phyloP scores from a whole-genome alignment of 2,329 filamentous ascomycete species.

The Fusarium setosum region DNA sequence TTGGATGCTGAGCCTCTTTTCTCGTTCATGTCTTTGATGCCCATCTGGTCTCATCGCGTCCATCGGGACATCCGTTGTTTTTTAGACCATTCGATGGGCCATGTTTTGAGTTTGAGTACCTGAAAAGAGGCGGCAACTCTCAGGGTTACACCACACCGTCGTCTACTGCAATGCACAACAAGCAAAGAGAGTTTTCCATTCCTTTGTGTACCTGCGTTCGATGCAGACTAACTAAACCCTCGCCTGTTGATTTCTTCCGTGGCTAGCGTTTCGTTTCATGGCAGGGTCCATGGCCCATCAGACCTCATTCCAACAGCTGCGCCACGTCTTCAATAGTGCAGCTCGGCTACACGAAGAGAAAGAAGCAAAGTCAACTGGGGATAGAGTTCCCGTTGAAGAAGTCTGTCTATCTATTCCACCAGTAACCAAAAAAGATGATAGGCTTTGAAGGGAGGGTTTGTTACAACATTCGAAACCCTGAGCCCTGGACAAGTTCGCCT shows the following conservation, averaged over 20 bases:
- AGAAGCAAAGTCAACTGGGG: constrained; percentile 1
- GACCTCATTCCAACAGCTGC: constrained; percentile 30
- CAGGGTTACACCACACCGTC: constrained; percentile 3
- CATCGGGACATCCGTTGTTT: not conserved
- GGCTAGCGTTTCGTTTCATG: constrained; percentile 39
- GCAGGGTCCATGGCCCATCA: constrained; percentile 19
- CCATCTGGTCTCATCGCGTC: too few species aligned
- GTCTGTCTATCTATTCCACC: constrained; percentile 1
- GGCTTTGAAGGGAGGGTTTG: not conserved
- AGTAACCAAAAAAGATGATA: not conserved
- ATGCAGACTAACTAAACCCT: constrained; percentile 16
- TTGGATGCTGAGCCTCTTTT: constrained; percentile 12
- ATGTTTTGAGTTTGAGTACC: constrained; percentile 1
- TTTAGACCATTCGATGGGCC: not conserved
- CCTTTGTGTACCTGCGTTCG: constrained; percentile 20
- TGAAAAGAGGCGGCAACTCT: not conserved
- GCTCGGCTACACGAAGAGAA: not conserved
- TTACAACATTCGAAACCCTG: not conserved
- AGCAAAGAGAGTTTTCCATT: constrained; percentile 1
- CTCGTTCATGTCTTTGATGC: constrained; percentile 19
- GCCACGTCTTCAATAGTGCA: not conserved
- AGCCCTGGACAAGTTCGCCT: constrained; percentile 3
- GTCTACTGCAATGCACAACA: not conserved
- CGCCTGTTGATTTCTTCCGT: constrained; percentile 32
- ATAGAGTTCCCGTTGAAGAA: constrained; percentile 1